Evolutionary conservation across 2,329 filamentous ascomycete genomes (phyloP).

Genomic region (Penicillium sp.): DNA sequence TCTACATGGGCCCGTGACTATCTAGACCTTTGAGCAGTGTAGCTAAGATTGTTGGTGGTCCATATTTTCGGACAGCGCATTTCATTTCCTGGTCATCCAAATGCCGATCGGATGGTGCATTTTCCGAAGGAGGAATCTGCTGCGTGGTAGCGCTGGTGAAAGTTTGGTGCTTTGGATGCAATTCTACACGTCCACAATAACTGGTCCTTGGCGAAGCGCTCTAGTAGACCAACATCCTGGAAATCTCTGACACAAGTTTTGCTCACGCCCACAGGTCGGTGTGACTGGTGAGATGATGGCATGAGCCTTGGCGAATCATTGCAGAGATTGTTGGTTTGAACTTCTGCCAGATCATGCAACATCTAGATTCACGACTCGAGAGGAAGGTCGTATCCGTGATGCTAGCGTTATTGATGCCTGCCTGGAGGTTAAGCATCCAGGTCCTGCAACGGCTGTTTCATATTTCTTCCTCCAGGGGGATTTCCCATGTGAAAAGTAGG

Average conservation of each 20-base stretch:
- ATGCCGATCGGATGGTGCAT: background rate
- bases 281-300: background rate
- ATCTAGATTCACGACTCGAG: background rate
- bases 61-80: background rate
- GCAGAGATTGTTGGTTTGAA: background rate
- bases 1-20: background rate
- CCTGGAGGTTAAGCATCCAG: conserved; percentile 4
- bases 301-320: background rate
- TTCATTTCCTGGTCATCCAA: background rate
- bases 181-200: background rate
- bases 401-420: conserved; percentile 2
- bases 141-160: background rate
- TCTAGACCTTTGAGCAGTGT: background rate
- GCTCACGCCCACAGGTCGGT: background rate
- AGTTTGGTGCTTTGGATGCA: background rate
- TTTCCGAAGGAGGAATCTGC: background rate
- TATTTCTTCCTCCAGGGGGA: background rate
- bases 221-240: background rate
- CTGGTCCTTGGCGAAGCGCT: background rate
- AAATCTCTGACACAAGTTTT: background rate
- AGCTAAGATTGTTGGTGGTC: background rate
- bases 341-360: background rate
- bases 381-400: conserved; percentile 1
- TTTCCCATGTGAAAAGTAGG: background rate
- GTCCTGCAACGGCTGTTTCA: background rate